Conservation (phyloP, 2,329 filamentous ascomycete genomes). For the Trichoderma koningii region DNA sequence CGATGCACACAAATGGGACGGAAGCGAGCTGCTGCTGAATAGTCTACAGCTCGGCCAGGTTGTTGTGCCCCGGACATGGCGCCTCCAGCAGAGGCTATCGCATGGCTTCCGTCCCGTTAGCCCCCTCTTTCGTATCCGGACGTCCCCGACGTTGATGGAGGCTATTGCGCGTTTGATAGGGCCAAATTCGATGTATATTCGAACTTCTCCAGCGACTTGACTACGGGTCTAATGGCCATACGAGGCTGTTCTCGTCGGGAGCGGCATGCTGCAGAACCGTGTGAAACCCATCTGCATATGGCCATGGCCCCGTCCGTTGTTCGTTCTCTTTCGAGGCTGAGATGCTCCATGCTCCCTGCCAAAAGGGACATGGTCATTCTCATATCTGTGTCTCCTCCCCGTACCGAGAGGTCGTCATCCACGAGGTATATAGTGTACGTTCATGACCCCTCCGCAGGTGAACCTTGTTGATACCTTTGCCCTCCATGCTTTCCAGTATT, state of each 20-base stretch:
- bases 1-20: neutral
- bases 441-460: neutral
- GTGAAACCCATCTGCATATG: slow-evolving; percentile 31
- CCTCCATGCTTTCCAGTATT: neutral
- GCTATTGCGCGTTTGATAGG: neutral
- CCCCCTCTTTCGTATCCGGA: neutral
- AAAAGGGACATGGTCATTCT: neutral
- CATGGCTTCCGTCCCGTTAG: slow-evolving; percentile 17
- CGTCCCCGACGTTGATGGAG: slow-evolving; percentile 16
- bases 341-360: neutral
- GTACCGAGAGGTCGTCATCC: neutral
- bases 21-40: slow-evolving; percentile 25
- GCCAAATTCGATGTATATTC: neutral
- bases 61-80: neutral
- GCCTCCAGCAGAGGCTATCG: slow-evolving; percentile 1
- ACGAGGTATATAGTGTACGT: slow-evolving; percentile 5
- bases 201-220: neutral
- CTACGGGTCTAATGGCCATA: slow-evolving; percentile 33
- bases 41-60: slow-evolving; percentile 25
- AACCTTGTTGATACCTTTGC: neutral
- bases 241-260: slow-evolving; percentile 43
- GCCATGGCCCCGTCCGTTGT: neutral
- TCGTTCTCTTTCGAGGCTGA: slow-evolving; percentile 14
- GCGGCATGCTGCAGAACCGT: slow-evolving; percentile 39
- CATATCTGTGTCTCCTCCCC: slow-evolving; percentile 13